These are phyloP conservation scores for Edaphochlamys debaryana DNA, from an alignment of 139 green algal species.

Conservation along the genomic window DNA sequence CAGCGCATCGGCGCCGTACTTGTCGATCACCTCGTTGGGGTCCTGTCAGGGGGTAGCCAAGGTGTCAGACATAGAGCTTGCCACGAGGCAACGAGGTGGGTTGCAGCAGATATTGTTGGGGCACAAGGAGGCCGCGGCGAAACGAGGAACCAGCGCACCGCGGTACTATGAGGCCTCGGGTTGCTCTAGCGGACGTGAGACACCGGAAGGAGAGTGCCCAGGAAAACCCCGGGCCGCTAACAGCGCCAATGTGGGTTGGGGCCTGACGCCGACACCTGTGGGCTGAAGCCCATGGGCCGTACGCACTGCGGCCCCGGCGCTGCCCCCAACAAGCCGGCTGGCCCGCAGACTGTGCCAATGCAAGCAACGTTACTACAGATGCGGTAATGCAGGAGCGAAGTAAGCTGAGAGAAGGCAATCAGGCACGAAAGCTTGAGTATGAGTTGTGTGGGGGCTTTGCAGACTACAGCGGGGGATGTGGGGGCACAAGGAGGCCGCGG, in stretches of 20 bases:
- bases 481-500: conserved; percentile 47
- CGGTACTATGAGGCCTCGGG: conserved; percentile 53
- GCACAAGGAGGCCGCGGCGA: conserved; percentile 50
- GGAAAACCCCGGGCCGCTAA: conserved; percentile 47
- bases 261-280: not conserved
- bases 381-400: too few relatives aligned
- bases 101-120: not conserved
- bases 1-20: conserved; percentile 95
- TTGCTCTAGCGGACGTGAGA: conserved; percentile 15
- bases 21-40: conserved; percentile 85
- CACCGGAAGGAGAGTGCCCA: conserved; percentile 25
- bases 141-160: conserved; percentile 19
- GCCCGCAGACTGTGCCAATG: not conserved
- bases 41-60: conserved; percentile 66
- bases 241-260: conserved; percentile 28
- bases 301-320: too few relatives aligned
- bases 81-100: too few relatives aligned
- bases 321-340: not conserved
- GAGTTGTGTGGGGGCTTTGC: too few relatives aligned
- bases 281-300: too few relatives aligned
- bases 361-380: too few relatives aligned
- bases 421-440: too few relatives aligned
- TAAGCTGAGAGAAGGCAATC: too few relatives aligned
- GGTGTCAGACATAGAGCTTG: too few relatives aligned
- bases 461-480: too few relatives aligned